These are phyloP conservation scores for Aspergillus funiculosus DNA, from an alignment of 495 filamentous ascomycete genomes.

Conservation along the genomic window DNA sequence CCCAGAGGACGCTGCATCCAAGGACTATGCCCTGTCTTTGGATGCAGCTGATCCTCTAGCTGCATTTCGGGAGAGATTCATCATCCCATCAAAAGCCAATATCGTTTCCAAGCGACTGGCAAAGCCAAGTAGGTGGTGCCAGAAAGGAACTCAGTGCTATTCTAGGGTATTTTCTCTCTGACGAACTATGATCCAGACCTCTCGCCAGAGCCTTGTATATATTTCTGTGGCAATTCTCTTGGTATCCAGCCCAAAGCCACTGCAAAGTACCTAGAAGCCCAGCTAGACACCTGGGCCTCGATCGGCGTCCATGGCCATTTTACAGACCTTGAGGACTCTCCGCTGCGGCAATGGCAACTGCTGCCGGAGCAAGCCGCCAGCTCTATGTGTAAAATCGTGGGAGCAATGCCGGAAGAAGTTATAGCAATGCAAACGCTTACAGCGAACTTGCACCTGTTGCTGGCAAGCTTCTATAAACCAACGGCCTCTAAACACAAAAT, in stretches of 20 bases:
- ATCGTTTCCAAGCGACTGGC: conserved; percentile 60
- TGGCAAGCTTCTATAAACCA: conserved; percentile 87
- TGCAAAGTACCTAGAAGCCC: conserved; percentile 62
- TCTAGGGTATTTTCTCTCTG: conserved; percentile 11
- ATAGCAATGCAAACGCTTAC: conserved; percentile 92
- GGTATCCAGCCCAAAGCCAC: conserved; percentile 82
- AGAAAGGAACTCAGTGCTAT: not conserved
- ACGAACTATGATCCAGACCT: conserved; percentile 27
- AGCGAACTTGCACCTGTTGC: conserved; percentile 80
- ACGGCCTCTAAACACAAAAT: conserved; percentile 72
- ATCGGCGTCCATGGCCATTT: conserved; percentile 93
- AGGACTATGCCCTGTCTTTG: conserved; percentile 56
- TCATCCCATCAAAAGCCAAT: conserved; percentile 75
- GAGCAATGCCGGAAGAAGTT: conserved; percentile 70
- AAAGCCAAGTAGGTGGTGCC: conserved; percentile 37
- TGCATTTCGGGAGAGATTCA: conserved; percentile 67
- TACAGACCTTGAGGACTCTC: conserved; percentile 65
- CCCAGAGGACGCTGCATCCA: conserved; percentile 31
- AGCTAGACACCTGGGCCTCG: conserved; percentile 81
- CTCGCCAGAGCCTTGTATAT: conserved; percentile 54
- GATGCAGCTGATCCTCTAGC: conserved; percentile 65
- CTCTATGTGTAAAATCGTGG: conserved; percentile 76
- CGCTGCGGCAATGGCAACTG: conserved; percentile 73
- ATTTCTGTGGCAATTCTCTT: conserved; percentile 93
- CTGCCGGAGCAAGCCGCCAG: conserved; percentile 65